Evolutionary conservation across 495 filamentous ascomycete genomes (phyloP).

Genomic region (Friedmanniomyces endolithicus): DNA sequence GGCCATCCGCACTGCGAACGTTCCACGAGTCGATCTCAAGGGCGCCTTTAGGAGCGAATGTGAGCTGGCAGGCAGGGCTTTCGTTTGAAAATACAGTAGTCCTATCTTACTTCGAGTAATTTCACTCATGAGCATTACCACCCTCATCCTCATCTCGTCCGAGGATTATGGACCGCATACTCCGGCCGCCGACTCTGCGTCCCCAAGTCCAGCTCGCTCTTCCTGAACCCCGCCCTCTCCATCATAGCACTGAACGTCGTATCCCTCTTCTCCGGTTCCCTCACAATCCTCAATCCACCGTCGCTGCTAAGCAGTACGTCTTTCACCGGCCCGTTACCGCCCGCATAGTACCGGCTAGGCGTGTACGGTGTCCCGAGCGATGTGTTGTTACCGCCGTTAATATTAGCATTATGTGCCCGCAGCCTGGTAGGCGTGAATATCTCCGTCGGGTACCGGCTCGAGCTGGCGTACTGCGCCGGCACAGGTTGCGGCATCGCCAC

Average conservation of each 20-base stretch:
- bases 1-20: too few relatives aligned
- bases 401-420: not conserved
- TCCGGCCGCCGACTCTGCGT: not conserved
- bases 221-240: conserved; percentile 42
- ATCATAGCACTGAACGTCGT: conserved; percentile 59
- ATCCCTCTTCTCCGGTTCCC: conserved; percentile 23
- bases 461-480: conserved; percentile 13
- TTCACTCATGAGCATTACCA: too few relatives aligned
- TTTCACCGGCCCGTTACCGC: conserved; percentile 1
- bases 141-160: not conserved
- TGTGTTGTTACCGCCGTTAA: not conserved
- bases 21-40: too few relatives aligned
- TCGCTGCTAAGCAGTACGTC: not conserved
- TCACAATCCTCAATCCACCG: conserved; percentile 1
- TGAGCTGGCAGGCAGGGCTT: too few relatives aligned
- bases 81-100: too few relatives aligned
- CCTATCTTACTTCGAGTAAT: too few relatives aligned
- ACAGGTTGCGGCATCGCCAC: not conserved
- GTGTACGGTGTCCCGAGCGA: conserved; percentile 14
- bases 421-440: conserved; percentile 6
- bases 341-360: conserved; percentile 13
- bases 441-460: conserved; percentile 13
- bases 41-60: too few relatives aligned
- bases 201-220: conserved; percentile 17
- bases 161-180: not conserved